Evolutionary conservation across 306 rosid species (phyloP).

Genomic region (Cucurbita maxima): DNA sequence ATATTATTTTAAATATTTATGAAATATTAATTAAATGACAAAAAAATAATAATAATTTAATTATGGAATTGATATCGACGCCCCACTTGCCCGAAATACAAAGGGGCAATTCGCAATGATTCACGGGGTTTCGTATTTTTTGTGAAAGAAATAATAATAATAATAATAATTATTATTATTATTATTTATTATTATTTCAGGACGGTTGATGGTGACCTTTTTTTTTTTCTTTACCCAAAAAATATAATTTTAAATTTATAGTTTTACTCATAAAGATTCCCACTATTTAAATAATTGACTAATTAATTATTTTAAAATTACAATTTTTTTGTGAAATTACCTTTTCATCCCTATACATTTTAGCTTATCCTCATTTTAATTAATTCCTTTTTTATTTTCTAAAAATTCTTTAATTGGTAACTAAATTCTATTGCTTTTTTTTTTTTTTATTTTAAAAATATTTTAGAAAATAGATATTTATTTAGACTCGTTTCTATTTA

Average conservation of each 20-base stretch:
- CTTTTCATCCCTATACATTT: too few relatives aligned
- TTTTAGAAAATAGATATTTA: too few relatives aligned
- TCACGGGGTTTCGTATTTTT: neutral
- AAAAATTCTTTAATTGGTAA: too few relatives aligned
- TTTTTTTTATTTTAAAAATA: too few relatives aligned
- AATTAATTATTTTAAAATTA: neutral
- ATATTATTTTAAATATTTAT: neutral
- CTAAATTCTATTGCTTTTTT: too few relatives aligned
- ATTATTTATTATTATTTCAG: neutral
- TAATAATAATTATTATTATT: neutral
- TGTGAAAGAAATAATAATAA: neutral
- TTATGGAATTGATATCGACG: neutral
- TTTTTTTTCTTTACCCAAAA: neutral
- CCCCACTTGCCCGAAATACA: neutral
- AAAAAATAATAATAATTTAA: neutral
- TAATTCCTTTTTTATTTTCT: too few relatives aligned
- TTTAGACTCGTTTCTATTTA: too few relatives aligned
- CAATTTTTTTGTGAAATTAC: neutral
- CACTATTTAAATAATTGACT: neutral
- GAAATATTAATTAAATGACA: neutral
- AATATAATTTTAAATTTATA: neutral
- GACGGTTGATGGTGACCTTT: neutral
- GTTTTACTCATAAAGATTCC: neutral
- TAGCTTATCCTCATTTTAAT: neutral
- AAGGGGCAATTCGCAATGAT: neutral